Evolutionary conservation across 2,329 filamentous ascomycete genomes (phyloP).

Genomic region (Fusarium marasasianum): DNA sequence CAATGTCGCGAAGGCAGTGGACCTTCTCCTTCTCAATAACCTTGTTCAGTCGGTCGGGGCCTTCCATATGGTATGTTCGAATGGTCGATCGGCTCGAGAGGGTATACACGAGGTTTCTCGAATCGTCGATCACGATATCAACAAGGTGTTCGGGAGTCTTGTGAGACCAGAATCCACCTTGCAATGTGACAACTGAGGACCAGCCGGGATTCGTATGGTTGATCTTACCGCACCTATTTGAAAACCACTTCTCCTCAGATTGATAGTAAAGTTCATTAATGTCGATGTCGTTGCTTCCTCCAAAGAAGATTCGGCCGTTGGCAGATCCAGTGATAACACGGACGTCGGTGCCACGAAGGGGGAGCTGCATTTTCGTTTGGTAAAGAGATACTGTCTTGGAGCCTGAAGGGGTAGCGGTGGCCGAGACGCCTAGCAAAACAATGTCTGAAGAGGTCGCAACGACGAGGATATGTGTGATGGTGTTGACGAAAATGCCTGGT

Average conservation of each 20-base stretch:
- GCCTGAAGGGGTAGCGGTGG: constrained; percentile 73
- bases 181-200: constrained; percentile 67
- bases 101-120: constrained; percentile 87
- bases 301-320: constrained; percentile 93
- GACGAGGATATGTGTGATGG: constrained; percentile 88
- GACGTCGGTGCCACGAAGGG: constrained; percentile 79
- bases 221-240: constrained; percentile 84
- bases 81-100: constrained; percentile 90
- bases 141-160: constrained; percentile 71
- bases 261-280: constrained; percentile 96
- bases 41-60: constrained; percentile 66
- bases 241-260: constrained; percentile 97
- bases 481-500: constrained; percentile 83
- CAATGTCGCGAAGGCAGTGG: constrained; percentile 75
- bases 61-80: constrained; percentile 87
- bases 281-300: constrained; percentile 81
- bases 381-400: constrained; percentile 81
- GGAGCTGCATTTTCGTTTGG: constrained; percentile 85
- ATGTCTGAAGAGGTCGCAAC: constrained; percentile 89
- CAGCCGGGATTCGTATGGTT: constrained; percentile 85
- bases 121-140: constrained; percentile 89
- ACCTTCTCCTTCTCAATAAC: constrained; percentile 73
- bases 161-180: constrained; percentile 60
- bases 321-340: constrained; percentile 82
- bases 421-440: constrained; percentile 84